Percentiles rank a stretch among this genome's conserved stretches.
These are phyloP conservation scores for Ramaria sp. DNA, from an alignment of 768 basidiomycete genomes.

Conservation along the genomic window DNA sequence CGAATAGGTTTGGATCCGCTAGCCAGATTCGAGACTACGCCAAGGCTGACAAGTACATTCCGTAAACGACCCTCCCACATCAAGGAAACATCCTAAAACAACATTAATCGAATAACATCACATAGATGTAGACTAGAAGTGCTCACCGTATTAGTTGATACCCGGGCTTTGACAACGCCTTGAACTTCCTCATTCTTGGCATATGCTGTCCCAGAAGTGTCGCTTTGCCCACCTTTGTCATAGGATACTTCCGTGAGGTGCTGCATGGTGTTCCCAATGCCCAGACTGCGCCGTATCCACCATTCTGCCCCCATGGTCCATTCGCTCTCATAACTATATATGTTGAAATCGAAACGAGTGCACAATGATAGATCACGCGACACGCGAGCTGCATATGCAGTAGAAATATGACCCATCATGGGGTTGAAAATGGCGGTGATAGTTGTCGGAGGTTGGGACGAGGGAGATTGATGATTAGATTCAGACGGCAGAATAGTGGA, in stretches of 20 bases:
- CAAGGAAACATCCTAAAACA: constrained; percentile 66
- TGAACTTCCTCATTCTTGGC: constrained; percentile 32
- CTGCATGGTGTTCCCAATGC: constrained; percentile 14
- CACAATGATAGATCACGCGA: constrained; percentile 78
- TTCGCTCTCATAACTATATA: constrained; percentile 95
- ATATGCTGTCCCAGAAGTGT: not conserved
- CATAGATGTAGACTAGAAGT: not conserved
- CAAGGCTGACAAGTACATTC: constrained; percentile 82
- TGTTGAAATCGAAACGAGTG: constrained; percentile 90
- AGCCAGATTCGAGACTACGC: constrained; percentile 84
- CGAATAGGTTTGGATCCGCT: constrained; percentile 80
- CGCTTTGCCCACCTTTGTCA: constrained; percentile 1
- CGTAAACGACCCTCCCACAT: constrained; percentile 91
- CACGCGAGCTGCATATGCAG: constrained; percentile 84
- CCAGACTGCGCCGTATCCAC: constrained; percentile 64
- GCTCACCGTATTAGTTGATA: constrained; percentile 82
- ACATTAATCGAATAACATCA: not conserved
- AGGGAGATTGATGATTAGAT: constrained; percentile 21
- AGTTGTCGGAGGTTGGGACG: constrained; percentile 82
- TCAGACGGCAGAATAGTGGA: constrained; percentile 25
- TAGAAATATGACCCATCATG: constrained; percentile 87
- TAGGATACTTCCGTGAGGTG: not conserved
- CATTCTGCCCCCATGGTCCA: constrained; percentile 94
- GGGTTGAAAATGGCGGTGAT: constrained; percentile 94
- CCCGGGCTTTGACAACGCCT: constrained; percentile 82